Evolutionary conservation across 352 stramenopile genomes (phyloP).

Genomic region (Globisporangium solare): DNA sequence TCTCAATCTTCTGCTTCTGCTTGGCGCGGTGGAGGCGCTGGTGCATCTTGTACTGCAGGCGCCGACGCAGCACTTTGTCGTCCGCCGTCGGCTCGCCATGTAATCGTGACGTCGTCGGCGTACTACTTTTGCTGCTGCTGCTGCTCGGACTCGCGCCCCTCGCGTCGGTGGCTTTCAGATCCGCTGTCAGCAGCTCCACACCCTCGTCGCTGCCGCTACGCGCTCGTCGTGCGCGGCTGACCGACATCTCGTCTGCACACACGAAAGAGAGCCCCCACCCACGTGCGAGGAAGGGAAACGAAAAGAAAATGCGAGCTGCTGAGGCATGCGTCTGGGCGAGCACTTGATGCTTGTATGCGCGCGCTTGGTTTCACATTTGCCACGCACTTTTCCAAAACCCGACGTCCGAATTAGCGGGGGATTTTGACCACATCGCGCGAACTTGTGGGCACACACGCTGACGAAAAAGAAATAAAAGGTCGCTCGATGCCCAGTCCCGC

Average conservation of each 20-base stretch:
- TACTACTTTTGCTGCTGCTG: too few relatives aligned
- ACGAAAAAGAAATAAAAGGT: not conserved
- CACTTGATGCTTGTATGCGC: too few relatives aligned
- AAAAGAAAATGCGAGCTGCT: too few relatives aligned
- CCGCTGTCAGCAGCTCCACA: not conserved
- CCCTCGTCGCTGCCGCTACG: conserved; percentile 3
- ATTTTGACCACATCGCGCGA: too few relatives aligned
- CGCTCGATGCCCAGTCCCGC: not conserved
- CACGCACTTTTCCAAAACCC: not conserved
- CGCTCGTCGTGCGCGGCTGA: not conserved
- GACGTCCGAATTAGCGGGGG: too few relatives aligned
- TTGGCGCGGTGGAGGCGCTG: conserved; percentile 63
- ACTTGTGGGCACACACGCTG: not conserved
- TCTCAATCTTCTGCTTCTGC: conserved; percentile 44
- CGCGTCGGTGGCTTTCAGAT: too few relatives aligned
- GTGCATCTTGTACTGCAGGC: conserved; percentile 66
- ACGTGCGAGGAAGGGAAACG: not conserved
- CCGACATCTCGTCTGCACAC: too few relatives aligned
- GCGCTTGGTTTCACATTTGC: too few relatives aligned
- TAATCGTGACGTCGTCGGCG: too few relatives aligned
- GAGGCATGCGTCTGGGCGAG: too few relatives aligned
- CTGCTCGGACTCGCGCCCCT: too few relatives aligned
- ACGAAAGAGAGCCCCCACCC: too few relatives aligned
- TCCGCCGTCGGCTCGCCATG: not conserved
- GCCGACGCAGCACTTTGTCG: conserved; percentile 39